Evolutionary conservation across 768 basidiomycete species (phyloP).

Genomic region (Termitomyces sp.): DNA sequence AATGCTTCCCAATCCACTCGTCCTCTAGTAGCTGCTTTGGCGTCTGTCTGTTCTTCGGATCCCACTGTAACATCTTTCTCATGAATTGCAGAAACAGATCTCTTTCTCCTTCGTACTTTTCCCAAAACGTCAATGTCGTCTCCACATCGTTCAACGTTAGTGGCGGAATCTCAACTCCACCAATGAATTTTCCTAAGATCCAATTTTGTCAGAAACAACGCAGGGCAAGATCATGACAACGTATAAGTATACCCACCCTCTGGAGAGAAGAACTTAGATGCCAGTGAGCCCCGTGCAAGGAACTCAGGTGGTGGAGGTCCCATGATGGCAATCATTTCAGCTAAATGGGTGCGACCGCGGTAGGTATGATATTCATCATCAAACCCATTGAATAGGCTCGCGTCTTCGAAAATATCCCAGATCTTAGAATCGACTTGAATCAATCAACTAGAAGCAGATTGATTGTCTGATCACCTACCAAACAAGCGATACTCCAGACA

Average conservation of each 20-base stretch:
- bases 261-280: neutral
- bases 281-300: neutral
- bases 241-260: neutral
- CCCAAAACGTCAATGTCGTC: neutral
- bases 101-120: conserved; percentile 4
- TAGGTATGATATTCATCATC: neutral
- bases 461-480: conserved; percentile 17
- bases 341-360: neutral
- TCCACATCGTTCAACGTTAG: neutral
- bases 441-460: neutral
- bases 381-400: neutral
- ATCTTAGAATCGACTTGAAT: neutral
- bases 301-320: conserved; percentile 8
- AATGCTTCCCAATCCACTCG: conserved; percentile 2
- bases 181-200: neutral
- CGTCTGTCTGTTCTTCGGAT: conserved; percentile 6
- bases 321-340: conserved; percentile 6
- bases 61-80: conserved; percentile 11
- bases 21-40: conserved; percentile 1
- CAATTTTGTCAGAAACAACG: neutral
- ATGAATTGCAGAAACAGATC: conserved; percentile 5
- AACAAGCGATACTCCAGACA: conserved; percentile 28
- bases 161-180: neutral
- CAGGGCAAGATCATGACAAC: neutral
- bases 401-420: conserved; percentile 7